These are phyloP conservation scores for Ogataea glucozyma DNA, from an alignment of 805 yeast genomes.

Conservation along the genomic window DNA sequence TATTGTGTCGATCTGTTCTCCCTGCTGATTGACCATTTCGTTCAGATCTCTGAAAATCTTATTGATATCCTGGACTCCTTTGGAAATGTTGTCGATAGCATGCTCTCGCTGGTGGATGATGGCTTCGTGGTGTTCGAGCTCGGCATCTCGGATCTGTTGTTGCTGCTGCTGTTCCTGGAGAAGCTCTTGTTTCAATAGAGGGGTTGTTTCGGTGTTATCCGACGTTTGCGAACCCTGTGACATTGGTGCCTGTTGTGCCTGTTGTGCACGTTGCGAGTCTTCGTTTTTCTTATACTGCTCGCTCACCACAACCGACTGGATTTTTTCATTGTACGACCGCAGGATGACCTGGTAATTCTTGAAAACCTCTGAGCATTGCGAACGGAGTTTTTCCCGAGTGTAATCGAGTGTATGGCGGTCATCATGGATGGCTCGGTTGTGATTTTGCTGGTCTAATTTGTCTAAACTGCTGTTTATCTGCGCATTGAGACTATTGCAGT, in stretches of 20 bases:
- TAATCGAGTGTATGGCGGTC: constrained; percentile 29
- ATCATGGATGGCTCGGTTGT: not conserved
- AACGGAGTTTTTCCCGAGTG: constrained; percentile 51
- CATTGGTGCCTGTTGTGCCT: not conserved
- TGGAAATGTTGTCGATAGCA: constrained; percentile 70
- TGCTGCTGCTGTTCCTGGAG: constrained; percentile 38
- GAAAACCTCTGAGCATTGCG: constrained; percentile 57
- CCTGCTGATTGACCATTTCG: constrained; percentile 78
- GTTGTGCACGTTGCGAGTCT: constrained; percentile 2
- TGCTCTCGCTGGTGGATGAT: constrained; percentile 71
- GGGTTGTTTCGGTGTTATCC: constrained; percentile 15
- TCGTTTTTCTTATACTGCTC: constrained; percentile 29
- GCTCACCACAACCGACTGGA: constrained; percentile 39
- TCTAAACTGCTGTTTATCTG: constrained; percentile 19
- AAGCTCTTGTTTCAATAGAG: constrained; percentile 31
- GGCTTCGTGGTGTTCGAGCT: constrained; percentile 62
- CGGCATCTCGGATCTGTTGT: constrained; percentile 38
- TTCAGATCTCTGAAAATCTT: constrained; percentile 82
- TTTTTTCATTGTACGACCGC: constrained; percentile 51
- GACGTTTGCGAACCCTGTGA: constrained; percentile 16
- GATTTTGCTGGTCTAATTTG: constrained; percentile 14
- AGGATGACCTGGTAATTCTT: constrained; percentile 44
- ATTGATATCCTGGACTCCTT: constrained; percentile 82
- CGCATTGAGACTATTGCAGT: constrained; percentile 20
- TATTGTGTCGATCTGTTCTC: constrained; percentile 77